Conservation (phyloP, 1,139 yeast genomes). For the Sugiyamaella sp. region DNA sequence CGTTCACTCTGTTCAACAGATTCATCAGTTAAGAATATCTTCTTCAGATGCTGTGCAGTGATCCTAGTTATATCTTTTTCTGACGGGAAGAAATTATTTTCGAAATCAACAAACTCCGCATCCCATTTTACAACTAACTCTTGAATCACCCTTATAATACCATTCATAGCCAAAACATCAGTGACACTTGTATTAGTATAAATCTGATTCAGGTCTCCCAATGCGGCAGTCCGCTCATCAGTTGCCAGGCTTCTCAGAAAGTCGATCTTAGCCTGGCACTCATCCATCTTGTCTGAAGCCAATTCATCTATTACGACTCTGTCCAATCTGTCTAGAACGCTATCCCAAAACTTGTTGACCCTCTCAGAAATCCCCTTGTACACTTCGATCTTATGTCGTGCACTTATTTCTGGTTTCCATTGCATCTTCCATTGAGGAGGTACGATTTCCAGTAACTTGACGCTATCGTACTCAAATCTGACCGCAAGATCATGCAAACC, state of each 20-base stretch:
- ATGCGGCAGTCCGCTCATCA: slow-evolving; percentile 54
- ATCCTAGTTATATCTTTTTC: slow-evolving; percentile 92
- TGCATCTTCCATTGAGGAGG: slow-evolving; percentile 73
- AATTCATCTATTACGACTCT: slow-evolving; percentile 81
- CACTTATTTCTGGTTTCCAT: slow-evolving; percentile 75
- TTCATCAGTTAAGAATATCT: slow-evolving; percentile 53
- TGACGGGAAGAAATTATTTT: slow-evolving; percentile 75
- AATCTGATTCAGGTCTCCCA: slow-evolving; percentile 52
- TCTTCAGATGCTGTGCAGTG: slow-evolving; percentile 84
- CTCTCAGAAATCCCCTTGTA: slow-evolving; percentile 58
- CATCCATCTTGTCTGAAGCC: slow-evolving; percentile 69
- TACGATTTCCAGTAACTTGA: slow-evolving; percentile 75
- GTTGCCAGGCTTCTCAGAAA: slow-evolving; percentile 59
- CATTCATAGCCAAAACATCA: slow-evolving; percentile 70
- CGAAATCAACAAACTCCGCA: slow-evolving; percentile 79
- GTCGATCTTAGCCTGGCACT: slow-evolving; percentile 62
- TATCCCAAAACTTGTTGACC: slow-evolving; percentile 64
- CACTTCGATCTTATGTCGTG: slow-evolving; percentile 66
- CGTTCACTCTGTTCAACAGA: slow-evolving; percentile 22
- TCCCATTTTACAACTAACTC: slow-evolving; percentile 90
- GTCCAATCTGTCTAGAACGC: slow-evolving; percentile 69
- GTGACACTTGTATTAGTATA: slow-evolving; percentile 63
- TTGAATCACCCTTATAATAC: slow-evolving; percentile 70
- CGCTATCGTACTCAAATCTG: slow-evolving; percentile 71
- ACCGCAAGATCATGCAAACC: slow-evolving; percentile 81